Evolutionary conservation across 2,329 filamentous ascomycete genomes (phyloP), one percentile per base, ranked within the genome.

Genomic region (Fusarium sp.): DNA sequence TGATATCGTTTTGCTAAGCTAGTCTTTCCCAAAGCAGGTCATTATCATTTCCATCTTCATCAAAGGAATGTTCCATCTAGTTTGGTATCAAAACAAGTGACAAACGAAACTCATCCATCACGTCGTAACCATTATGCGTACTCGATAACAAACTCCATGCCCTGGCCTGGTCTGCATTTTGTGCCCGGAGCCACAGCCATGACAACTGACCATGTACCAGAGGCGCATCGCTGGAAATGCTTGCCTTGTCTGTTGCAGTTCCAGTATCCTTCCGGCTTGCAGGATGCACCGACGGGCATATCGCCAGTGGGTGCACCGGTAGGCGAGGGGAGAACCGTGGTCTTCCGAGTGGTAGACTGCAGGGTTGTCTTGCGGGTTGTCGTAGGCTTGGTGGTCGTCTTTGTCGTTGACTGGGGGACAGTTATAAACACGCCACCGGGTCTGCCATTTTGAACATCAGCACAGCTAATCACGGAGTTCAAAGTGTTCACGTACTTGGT

Each of bases 181-280:
- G 82, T 86, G 35, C 85, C 85, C 0, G 76, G 63, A 1, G 84
- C 79, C 76, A 88, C 78, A 32, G 72, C 63, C 57, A 82, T 77
- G 15, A 75, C 57, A 2, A 63, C 68, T 6, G 80, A 79, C 85
- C 85, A 88, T 37, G 72, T 65, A 8, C 85, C 85, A 13, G 78
- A 81, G 9, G 83, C 84, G 61, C 86, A 88, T 51, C 84, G 83
- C 73, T 88, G 85, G 77, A 86, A 88, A 1, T 46, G 31, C 1
- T 32, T 38, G 7, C 62, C 62, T 6, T 49, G 31, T 11, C 19
- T 66, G 36, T 59, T 32, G 10, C 62, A 65, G 49, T 63, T 65
- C 62, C 62, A 65, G 17, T 66, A 66, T 1, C 62, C 62, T 5
- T 65, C 45, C 76, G 77, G 31, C 68, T 73, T 58, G 15, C 63